These are phyloP conservation scores for Plasmodium ovale DNA, from an alignment of 169 alveolate species.

Conservation along the genomic window DNA sequence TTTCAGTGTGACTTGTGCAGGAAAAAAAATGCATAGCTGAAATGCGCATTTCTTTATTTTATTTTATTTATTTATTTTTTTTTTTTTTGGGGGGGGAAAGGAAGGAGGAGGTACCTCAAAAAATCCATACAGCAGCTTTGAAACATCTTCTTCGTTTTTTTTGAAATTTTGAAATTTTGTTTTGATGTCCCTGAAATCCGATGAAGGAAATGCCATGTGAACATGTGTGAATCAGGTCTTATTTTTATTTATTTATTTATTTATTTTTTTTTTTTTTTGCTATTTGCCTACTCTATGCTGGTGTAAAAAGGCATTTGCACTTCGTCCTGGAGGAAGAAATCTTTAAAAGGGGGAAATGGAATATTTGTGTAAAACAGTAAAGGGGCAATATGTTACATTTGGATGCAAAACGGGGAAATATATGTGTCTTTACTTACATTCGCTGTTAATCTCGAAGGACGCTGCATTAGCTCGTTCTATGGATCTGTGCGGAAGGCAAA, in stretches of 20 bases:
- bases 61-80: constrained; percentile 20
- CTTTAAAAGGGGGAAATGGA: constrained; percentile 2
- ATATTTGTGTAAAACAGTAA: background rate
- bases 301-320: constrained; percentile 74
- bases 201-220: background rate
- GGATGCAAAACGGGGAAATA: background rate
- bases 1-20: background rate
- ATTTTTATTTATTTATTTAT: background rate
- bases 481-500: constrained; percentile 20
- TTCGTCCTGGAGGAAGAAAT: constrained; percentile 57
- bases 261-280: background rate
- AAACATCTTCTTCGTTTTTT: constrained; percentile 52
- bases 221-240: background rate
- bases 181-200: constrained; percentile 36
- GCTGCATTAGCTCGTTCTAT: constrained; percentile 41
- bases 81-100: too few species aligned
- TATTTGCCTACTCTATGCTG: constrained; percentile 12
- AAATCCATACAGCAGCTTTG: constrained; percentile 65
- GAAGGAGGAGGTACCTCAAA: constrained; percentile 68
- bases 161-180: constrained; percentile 15
- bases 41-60: background rate
- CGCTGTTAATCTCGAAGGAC: constrained; percentile 69
- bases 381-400: too few species aligned
- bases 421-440: constrained; percentile 27
- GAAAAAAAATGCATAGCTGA: background rate